These are phyloP conservation scores for Baorangia bicolor DNA, from an alignment of 768 basidiomycete species.

Conservation along the genomic window DNA sequence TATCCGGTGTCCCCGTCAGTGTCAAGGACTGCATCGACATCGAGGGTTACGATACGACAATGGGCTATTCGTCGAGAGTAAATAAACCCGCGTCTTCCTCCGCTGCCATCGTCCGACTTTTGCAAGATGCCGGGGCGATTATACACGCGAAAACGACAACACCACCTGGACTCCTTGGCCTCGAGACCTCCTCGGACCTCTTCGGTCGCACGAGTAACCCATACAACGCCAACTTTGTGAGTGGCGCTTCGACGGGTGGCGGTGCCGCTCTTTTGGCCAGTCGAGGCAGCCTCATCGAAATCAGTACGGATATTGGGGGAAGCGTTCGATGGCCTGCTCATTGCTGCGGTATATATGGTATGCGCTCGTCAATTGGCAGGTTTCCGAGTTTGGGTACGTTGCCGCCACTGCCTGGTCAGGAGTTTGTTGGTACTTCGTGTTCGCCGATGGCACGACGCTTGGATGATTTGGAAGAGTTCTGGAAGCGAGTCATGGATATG, in stretches of 20 bases:
- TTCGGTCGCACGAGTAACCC: slow-evolving; percentile 51
- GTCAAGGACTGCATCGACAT: slow-evolving; percentile 50
- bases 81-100: slow-evolving; percentile 35
- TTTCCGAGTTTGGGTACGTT: slow-evolving; percentile 36
- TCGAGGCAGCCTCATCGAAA: slow-evolving; percentile 44
- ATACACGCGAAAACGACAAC: slow-evolving; percentile 43
- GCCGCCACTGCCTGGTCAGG: slow-evolving; percentile 38
- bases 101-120: slow-evolving; percentile 40
- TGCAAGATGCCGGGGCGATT: slow-evolving; percentile 43
- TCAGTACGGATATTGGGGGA: slow-evolving; percentile 51
- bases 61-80: slow-evolving; percentile 41
- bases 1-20: slow-evolving; percentile 49
- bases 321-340: slow-evolving; percentile 49
- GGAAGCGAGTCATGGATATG: slow-evolving; percentile 42
- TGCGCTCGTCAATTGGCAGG: slow-evolving; percentile 40
- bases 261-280: slow-evolving; percentile 49
- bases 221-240: slow-evolving; percentile 39
- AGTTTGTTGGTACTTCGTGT: slow-evolving; percentile 36
- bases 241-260: slow-evolving; percentile 53
- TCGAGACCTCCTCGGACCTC: slow-evolving; percentile 43
- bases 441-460: slow-evolving; percentile 43
- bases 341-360: slow-evolving; percentile 45
- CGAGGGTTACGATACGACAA: slow-evolving; percentile 45
- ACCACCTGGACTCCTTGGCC: slow-evolving; percentile 41
- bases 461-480: slow-evolving; percentile 43